Conservation (phyloP, 2,329 filamentous ascomycete species). For the Alternaria hordeiaustralica region DNA sequence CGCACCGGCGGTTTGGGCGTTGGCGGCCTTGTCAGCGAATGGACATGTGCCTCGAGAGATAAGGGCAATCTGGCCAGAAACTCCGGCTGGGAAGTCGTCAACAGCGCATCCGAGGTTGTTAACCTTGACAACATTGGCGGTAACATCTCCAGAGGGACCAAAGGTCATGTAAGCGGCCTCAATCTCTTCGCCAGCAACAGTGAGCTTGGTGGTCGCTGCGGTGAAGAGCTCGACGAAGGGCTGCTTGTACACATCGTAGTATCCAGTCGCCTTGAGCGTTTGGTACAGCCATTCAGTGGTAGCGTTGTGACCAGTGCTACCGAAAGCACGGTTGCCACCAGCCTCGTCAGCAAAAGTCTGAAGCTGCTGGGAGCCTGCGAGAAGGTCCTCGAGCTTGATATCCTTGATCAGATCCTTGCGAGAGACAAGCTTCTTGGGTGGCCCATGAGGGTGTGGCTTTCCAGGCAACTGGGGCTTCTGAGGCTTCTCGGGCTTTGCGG, state of each 20-base stretch:
- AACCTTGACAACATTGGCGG: slow-evolving; percentile 66
- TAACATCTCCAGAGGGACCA: slow-evolving; percentile 69
- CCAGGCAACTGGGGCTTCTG: neutral
- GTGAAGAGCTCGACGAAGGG: slow-evolving; percentile 45
- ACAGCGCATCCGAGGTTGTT: slow-evolving; percentile 68
- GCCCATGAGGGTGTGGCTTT: neutral
- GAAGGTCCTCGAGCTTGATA: slow-evolving; percentile 40
- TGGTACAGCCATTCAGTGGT: slow-evolving; percentile 44
- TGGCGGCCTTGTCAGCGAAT: slow-evolving; percentile 71
- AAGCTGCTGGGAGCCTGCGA: slow-evolving; percentile 42
- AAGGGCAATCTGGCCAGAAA: slow-evolving; percentile 70
- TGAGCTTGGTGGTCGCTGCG: slow-evolving; percentile 35
- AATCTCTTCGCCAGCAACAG: slow-evolving; percentile 31
- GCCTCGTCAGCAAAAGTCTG: slow-evolving; percentile 42
- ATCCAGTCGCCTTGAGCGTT: slow-evolving; percentile 36
- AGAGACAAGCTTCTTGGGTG: slow-evolving; percentile 21
- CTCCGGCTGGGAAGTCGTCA: slow-evolving; percentile 64
- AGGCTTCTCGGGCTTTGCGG: slow-evolving; percentile 8
- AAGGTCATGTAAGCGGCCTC: slow-evolving; percentile 51
- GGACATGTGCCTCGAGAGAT: slow-evolving; percentile 71
- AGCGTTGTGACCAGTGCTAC: slow-evolving; percentile 43
- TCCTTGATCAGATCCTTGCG: slow-evolving; percentile 33
- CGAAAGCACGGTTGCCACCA: slow-evolving; percentile 46
- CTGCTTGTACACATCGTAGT: slow-evolving; percentile 46
- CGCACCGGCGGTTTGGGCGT: slow-evolving; percentile 72